Evolutionary conservation across 1,284 basidiomycete species (phyloP), one percentile per base, ranked within the genome.

Genomic region (Cerioporus squamosus): DNA sequence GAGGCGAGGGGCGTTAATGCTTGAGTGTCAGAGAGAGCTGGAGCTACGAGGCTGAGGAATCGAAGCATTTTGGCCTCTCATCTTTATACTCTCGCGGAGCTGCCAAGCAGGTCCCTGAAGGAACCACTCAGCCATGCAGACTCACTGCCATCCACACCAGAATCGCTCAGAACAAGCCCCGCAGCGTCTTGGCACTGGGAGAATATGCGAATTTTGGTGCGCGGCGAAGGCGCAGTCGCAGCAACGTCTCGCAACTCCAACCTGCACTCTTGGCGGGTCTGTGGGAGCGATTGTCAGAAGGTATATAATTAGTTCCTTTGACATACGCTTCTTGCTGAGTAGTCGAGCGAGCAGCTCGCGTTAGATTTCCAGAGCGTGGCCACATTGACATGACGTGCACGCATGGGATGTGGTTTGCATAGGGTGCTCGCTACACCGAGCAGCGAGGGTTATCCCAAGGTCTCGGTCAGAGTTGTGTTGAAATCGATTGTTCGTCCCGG

Each of bases 121-220:
- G 51, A 39, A 40, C 26, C 18, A 45, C 26, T 15, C 24, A 12
- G 1, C 17, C 17, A 45, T 10, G 17, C 6, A 36, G 44, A 22
- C 5, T 10, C 14, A n/a, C 14, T 22, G 23, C 12, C 44, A 29
- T 45, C 17, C 24, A 14, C 23, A 14, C 9, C 42, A 26, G 33
- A 47, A 33, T 1, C 29, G 18, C 45, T 22, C 45, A 17, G 10
- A 33, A n/a, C n/a, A 17, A 33, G 15, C 18, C 29, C 45, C 29
- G 29, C n/a, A 26, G 29, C 17, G 14, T 44, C 57, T 58, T 58
- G 57, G 57, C 57, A 40, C 26, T 58, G 57, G 53, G 57, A 58
- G 53, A 22, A 31, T 12, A 20, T 24, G 20, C 20, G 45, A 38
- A 18, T 12, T 31, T 23, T 39, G 12, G 36, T 17, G 36, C 36